These are phyloP conservation scores for Mortierella sp. DNA, from an alignment of 371 early-diverging fungal genomes.

Conservation along the genomic window DNA sequence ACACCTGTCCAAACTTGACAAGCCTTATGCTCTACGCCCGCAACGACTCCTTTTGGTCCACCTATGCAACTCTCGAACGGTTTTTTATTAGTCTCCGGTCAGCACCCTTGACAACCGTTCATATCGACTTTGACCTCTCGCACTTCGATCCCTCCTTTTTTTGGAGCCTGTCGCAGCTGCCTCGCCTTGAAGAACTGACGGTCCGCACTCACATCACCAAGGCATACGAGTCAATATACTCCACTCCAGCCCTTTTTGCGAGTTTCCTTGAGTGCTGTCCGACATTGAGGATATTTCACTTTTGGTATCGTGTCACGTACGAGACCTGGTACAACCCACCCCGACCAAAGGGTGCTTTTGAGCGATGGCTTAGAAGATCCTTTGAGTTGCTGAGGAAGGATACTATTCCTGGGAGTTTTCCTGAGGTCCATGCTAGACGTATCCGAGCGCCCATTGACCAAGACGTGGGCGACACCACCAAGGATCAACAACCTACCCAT, in stretches of 20 bases:
- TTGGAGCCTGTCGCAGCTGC: slow-evolving; percentile 33
- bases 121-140: slow-evolving; percentile 30
- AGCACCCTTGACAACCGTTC: slow-evolving; percentile 2
- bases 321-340: neutral
- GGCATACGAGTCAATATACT: slow-evolving; percentile 1
- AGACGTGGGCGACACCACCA: neutral
- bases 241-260: slow-evolving; percentile 20
- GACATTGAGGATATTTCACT: slow-evolving; percentile 11
- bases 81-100: slow-evolving; percentile 22
- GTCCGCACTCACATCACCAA: slow-evolving; percentile 2
- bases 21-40: slow-evolving; percentile 16
- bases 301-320: slow-evolving; percentile 14
- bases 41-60: slow-evolving; percentile 19
- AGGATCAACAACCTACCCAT: neutral
- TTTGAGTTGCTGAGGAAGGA: neutral
- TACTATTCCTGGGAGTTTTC: neutral
- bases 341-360: slow-evolving; percentile 9
- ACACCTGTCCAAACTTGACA: slow-evolving; percentile 18
- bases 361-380: neutral
- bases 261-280: slow-evolving; percentile 36
- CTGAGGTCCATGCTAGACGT: neutral
- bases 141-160: slow-evolving; percentile 37
- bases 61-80: slow-evolving; percentile 21
- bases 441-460: neutral
- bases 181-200: slow-evolving; percentile 12